A percentile compares a stretch with the other conserved stretches of the same genome.
Conservation (phyloP, 345 rosid species). For the Zanthoxylum bungeanum region DNA sequence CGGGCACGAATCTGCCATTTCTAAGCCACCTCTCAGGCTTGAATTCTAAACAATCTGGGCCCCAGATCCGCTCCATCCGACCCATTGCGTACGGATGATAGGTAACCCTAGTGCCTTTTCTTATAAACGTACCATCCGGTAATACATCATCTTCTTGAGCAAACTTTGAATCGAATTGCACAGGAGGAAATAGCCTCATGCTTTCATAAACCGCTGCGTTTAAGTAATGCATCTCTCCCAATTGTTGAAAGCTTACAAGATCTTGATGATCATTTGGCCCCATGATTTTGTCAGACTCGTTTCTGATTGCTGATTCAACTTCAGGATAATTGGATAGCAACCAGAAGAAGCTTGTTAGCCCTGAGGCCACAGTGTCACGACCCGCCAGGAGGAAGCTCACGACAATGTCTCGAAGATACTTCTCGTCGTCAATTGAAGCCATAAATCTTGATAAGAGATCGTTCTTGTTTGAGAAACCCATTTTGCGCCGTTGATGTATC, state of each 20-base stretch:
- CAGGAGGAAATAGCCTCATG: conserved; percentile 68
- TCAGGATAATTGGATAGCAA: conserved; percentile 43
- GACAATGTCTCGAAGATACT: conserved; percentile 61
- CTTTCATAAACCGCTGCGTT: conserved; percentile 58
- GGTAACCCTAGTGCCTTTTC: conserved; percentile 46
- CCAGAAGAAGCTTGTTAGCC: conserved; percentile 64
- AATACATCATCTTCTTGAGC: conserved; percentile 53
- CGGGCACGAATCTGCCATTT: conserved; percentile 29
- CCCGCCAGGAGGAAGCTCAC: conserved; percentile 73
- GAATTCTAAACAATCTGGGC: conserved; percentile 44
- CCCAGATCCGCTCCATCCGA: conserved; percentile 58
- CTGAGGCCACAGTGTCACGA: conserved; percentile 72
- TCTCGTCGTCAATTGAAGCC: conserved; percentile 46
- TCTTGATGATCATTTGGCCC: conserved; percentile 26
- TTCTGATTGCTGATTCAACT: conserved; percentile 44
- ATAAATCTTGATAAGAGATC: conserved; percentile 71
- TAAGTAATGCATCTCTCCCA: conserved; percentile 53
- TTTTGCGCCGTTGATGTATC: conserved; percentile 39
- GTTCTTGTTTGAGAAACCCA: conserved; percentile 24
- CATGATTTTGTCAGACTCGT: conserved; percentile 45
- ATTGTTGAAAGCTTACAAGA: conserved; percentile 29
- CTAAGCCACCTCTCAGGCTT: conserved; percentile 52
- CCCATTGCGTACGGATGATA: conserved; percentile 70
- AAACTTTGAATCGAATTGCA: conserved; percentile 77
- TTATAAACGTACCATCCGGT: conserved; percentile 50